Evolutionary conservation across 2,329 filamentous ascomycete genomes (phyloP), one percentile per base, ranked within the genome.

Genomic region (Aspergillus intermedius): DNA sequence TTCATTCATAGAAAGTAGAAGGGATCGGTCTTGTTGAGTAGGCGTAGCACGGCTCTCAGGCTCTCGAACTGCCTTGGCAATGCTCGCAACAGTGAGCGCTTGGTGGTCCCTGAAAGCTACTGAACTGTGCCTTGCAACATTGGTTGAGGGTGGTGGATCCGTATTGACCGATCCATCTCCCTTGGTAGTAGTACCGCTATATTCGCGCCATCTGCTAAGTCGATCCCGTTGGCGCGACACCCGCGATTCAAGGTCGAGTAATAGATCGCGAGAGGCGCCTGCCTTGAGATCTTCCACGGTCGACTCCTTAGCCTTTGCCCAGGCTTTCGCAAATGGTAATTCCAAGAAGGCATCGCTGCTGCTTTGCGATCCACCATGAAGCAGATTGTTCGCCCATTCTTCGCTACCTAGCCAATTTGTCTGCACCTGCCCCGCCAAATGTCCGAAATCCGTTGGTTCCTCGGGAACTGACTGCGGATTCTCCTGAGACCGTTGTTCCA

Each of bases 391-490:
- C 58, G 88, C 77, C 84, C 89, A 91, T 48, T 81, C 78, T 50
- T 84, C 80, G 59, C 84, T 82, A 2, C 88, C 90, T 12, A 87
- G 76, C 90, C 90, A 95, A 56, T 89, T 88, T 2, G 78, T 75
- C 39, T 78, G 79, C 57, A 83, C 77, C 49, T 88, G 62, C n/a
- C 60, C 57, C 56, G 65, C 51, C 21, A 67, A 43, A 8, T 15
- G 48, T 9, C 64, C 70, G 3, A 61, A 47, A 35, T 80, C 72
- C 0, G 66, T 56, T 41, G 70, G 74, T 3, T 70, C 64, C 35
- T 75, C 68, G 47, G 48, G 44, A 3, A 54, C 43, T 39, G 37
- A 55, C 47, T 49, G 57, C 15, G 39, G 42, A 44, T 47, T 60
- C 10, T 60, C 56, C 19, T 69, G 60, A 17, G 65, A 61, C 2